Evolutionary conservation across 805 yeast species (phyloP).

Genomic region (Ogataea trehalophila): DNA sequence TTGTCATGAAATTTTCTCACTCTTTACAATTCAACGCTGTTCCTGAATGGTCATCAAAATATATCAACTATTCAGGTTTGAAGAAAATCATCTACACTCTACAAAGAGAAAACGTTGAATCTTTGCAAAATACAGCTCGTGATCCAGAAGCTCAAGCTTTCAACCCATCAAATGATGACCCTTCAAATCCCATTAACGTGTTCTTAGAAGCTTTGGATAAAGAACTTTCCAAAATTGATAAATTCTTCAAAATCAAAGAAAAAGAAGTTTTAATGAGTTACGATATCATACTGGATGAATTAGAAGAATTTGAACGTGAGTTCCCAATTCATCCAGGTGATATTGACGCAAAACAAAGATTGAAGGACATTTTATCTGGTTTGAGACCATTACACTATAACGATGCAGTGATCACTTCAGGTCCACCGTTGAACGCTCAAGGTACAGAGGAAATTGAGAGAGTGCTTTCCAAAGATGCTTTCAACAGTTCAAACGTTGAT

Average conservation of each 20-base stretch:
- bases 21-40: constrained; percentile 40
- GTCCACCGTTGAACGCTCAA: background rate
- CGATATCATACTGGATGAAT: constrained; percentile 55
- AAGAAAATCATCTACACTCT: constrained; percentile 76
- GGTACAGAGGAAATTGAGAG: constrained; percentile 3
- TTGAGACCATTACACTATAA: constrained; percentile 8
- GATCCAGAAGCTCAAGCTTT: constrained; percentile 27
- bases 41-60: constrained; percentile 48
- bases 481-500: constrained; percentile 11
- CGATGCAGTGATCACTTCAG: constrained; percentile 3
- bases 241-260: constrained; percentile 68
- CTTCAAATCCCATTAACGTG: constrained; percentile 46
- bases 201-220: constrained; percentile 70
- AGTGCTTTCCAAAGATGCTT: constrained; percentile 18
- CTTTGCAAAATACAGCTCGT: constrained; percentile 18
- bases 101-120: constrained; percentile 54
- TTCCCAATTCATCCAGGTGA: constrained; percentile 21
- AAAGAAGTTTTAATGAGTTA: constrained; percentile 47
- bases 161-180: constrained; percentile 28
- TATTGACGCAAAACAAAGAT: constrained; percentile 8
- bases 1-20: constrained; percentile 85
- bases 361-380: constrained; percentile 13
- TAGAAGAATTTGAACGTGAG: constrained; percentile 52
- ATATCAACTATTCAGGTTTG: constrained; percentile 42
- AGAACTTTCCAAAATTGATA: constrained; percentile 72